phyloP scores from a whole-genome alignment of 495 filamentous ascomycete genomes.

The Aspergillus egyptiacus region DNA sequence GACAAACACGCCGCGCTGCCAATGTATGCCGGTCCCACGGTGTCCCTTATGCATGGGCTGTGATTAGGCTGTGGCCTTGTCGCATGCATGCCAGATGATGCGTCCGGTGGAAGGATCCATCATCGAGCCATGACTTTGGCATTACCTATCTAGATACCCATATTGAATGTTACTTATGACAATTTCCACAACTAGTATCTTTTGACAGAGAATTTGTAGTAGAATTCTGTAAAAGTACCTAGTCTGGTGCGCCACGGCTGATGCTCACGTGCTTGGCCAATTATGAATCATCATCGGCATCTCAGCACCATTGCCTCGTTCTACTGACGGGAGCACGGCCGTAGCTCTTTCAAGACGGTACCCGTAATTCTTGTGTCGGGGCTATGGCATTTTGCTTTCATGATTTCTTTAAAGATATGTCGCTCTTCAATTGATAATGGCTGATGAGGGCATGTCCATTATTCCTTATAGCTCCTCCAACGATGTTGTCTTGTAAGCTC shows the following conservation, averaged over 20 bases:
- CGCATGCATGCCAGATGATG: constrained; percentile 2
- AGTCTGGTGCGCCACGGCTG: constrained; percentile 14
- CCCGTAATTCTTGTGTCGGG: not conserved
- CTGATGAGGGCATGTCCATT: constrained; percentile 44
- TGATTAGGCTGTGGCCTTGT: constrained; percentile 1
- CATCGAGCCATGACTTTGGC: constrained; percentile 4
- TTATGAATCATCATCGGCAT: not conserved
- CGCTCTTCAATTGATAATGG: constrained; percentile 20
- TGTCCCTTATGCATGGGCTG: constrained; percentile 13
- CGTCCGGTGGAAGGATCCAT: constrained; percentile 4
- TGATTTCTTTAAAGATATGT: constrained; percentile 13
- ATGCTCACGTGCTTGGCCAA: constrained; percentile 20
- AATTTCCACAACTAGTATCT: not conserved
- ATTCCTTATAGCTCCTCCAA: constrained; percentile 42
- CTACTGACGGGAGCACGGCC: constrained; percentile 5
- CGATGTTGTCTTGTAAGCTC: constrained; percentile 47
- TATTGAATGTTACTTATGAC: not conserved
- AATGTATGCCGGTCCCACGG: constrained; percentile 12
- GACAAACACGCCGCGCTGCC: not conserved
- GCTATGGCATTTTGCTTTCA: constrained; percentile 7
- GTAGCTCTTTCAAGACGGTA: not conserved
- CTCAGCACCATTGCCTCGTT: not conserved
- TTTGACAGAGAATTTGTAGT: not conserved
- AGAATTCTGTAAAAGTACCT: constrained; percentile 1
- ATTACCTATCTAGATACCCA: constrained; percentile 20